These are phyloP conservation scores for Eucalyptus cloeziana DNA, from an alignment of 345 rosid genomes.

Conservation along the genomic window DNA sequence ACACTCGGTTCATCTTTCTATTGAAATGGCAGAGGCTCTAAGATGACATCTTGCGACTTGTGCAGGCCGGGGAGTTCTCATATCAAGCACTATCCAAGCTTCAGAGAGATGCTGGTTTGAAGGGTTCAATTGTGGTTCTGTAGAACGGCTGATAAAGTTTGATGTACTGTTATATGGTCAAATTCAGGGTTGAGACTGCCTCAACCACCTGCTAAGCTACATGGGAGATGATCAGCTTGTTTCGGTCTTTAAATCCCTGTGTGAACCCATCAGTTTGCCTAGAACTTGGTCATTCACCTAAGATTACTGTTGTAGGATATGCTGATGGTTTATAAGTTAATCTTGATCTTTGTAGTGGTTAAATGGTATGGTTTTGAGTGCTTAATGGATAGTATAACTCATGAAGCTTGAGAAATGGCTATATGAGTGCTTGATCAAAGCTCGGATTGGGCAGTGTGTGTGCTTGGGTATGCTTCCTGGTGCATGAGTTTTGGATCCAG, in stretches of 20 bases:
- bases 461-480: neutral
- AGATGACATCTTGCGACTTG: neutral
- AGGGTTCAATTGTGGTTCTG: neutral
- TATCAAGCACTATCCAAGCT: neutral
- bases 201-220: too few relatives aligned
- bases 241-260: too few relatives aligned
- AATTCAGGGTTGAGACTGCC: too few relatives aligned
- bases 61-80: neutral
- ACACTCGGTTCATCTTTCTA: neutral
- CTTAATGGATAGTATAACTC: neutral
- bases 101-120: neutral
- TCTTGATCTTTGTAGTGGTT: neutral
- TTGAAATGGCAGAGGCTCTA: neutral
- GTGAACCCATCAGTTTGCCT: neutral
- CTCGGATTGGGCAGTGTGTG: rapidly evolving
- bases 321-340: neutral
- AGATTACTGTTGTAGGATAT: neutral
- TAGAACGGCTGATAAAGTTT: neutral
- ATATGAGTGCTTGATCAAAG: too few relatives aligned
- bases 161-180: neutral
- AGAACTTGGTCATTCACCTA: neutral
- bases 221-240: too few relatives aligned
- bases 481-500: neutral
- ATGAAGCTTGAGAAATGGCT: too few relatives aligned
- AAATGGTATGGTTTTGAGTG: neutral